Evolutionary conservation across 225 moss, liverwort and hornwort species (phyloP).

Genomic region (Bryum argenteum): DNA sequence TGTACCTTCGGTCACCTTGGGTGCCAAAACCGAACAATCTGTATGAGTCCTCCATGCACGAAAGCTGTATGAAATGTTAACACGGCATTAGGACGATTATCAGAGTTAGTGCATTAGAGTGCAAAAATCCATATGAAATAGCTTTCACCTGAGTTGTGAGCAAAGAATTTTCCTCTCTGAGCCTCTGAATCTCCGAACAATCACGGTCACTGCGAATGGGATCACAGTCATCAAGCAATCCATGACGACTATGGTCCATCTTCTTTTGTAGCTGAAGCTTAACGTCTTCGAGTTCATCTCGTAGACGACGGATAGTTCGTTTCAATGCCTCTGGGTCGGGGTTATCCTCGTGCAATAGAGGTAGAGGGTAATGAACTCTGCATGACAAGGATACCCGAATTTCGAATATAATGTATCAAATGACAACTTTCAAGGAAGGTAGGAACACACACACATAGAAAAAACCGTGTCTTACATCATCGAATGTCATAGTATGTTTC

Average conservation of each 20-base stretch:
- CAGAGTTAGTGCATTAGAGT: conserved; percentile 4
- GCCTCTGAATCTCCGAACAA: conserved; percentile 41
- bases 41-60: conserved; percentile 63
- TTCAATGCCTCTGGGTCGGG: conserved; percentile 64
- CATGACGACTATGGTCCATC: conserved; percentile 43
- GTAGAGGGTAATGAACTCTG: conserved; percentile 93
- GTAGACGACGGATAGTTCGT: conserved; percentile 72
- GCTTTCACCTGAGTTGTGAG: conserved; percentile 55
- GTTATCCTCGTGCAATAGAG: conserved; percentile 72
- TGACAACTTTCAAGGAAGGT: neutral
- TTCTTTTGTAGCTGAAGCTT: conserved; percentile 59
- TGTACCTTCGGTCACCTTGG: conserved; percentile 51
- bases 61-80: conserved; percentile 39
- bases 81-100: neutral
- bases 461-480: neutral
- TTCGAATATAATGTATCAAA: neutral
- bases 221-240: conserved; percentile 51
- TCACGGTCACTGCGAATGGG: conserved; percentile 41
- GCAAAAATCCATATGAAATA: neutral
- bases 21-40: conserved; percentile 48
- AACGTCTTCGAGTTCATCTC: conserved; percentile 64
- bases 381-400: neutral
- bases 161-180: conserved; percentile 54
- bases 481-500: neutral
- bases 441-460: neutral